Conservation (phyloP, 1,284 basidiomycete genomes). For the Gastroboletus turbinatus region DNA sequence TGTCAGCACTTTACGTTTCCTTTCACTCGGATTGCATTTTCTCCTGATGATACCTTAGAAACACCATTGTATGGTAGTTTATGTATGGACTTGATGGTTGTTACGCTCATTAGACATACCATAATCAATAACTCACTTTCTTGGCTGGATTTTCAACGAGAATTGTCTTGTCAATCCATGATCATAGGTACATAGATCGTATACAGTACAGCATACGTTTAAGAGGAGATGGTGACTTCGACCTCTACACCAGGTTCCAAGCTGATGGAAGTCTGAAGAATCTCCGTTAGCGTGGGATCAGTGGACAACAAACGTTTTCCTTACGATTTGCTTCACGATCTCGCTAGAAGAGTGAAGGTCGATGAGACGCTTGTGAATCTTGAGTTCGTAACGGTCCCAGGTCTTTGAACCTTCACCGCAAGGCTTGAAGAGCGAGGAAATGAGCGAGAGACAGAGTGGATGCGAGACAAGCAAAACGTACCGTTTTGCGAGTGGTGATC, state of each 20-base stretch:
- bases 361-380: slow-evolving; percentile 99
- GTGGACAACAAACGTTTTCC: slow-evolving; percentile 33
- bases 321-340: slow-evolving; percentile 99
- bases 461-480: slow-evolving; percentile 40
- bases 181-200: neutral
- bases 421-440: slow-evolving; percentile 53
- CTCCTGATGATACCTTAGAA: slow-evolving; percentile 18
- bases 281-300: slow-evolving; percentile 1
- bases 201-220: slow-evolving; percentile 9
- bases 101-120: slow-evolving; percentile 13
- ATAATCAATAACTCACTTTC: slow-evolving; percentile 1
- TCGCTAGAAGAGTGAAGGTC: slow-evolving; percentile 98
- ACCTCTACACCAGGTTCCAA: slow-evolving; percentile 99
- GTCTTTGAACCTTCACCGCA: slow-evolving; percentile 99
- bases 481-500: slow-evolving; percentile 98
- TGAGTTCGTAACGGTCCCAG: slow-evolving; percentile 99
- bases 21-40: slow-evolving; percentile 3
- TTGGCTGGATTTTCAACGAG: neutral
- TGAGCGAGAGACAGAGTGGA: slow-evolving; percentile 2
- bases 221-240: slow-evolving; percentile 94
- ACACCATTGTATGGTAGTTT: slow-evolving; percentile 18
- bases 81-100: slow-evolving; percentile 9
- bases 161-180: neutral
- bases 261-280: slow-evolving; percentile 88
- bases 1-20: slow-evolving; percentile 3